A percentile compares a stretch with the other conserved stretches of the same genome.
These are phyloP conservation scores for Blastomyces gilchristii DNA, from an alignment of 2,329 filamentous ascomycete genomes.

Conservation along the genomic window DNA sequence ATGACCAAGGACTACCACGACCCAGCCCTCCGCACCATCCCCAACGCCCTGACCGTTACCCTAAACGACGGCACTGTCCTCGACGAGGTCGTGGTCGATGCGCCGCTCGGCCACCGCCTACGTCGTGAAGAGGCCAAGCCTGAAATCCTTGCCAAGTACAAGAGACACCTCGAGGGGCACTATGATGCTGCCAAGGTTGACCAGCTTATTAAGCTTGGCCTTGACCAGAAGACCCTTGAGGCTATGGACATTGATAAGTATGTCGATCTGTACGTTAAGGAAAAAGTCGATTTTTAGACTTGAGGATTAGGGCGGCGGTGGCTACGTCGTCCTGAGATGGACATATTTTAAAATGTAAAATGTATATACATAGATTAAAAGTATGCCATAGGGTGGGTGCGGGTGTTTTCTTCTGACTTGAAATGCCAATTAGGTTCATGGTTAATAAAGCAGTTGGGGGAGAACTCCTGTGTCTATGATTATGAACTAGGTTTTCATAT, in stretches of 20 bases:
- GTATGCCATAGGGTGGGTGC: neutral
- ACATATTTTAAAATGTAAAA: neutral
- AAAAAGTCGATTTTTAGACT: conserved; percentile 32
- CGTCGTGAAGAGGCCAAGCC: conserved; percentile 95
- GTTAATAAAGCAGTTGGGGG: neutral
- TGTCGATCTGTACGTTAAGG: conserved; percentile 70
- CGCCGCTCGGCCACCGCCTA: conserved; percentile 83
- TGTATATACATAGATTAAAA: conserved; percentile 1
- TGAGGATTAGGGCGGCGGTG: neutral
- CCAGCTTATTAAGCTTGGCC: conserved; percentile 69
- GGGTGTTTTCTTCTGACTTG: neutral
- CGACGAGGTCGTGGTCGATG: conserved; percentile 84
- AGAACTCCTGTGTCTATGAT: neutral
- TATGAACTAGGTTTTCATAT: neutral
- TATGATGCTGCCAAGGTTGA: conserved; percentile 67
- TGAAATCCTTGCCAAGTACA: conserved; percentile 89
- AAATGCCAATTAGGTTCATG: neutral
- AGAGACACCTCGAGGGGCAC: conserved; percentile 80
- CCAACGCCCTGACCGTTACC: conserved; percentile 89
- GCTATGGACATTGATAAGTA: conserved; percentile 81
- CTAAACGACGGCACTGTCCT: conserved; percentile 89
- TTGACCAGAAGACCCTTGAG: conserved; percentile 66
- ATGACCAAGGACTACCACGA: conserved; percentile 96
- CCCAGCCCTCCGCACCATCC: conserved; percentile 85
- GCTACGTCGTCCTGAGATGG: neutral